phyloP scores from a whole-genome alignment of 2,329 filamentous ascomycete genomes.

The Aspergillus viridinutans region DNA sequence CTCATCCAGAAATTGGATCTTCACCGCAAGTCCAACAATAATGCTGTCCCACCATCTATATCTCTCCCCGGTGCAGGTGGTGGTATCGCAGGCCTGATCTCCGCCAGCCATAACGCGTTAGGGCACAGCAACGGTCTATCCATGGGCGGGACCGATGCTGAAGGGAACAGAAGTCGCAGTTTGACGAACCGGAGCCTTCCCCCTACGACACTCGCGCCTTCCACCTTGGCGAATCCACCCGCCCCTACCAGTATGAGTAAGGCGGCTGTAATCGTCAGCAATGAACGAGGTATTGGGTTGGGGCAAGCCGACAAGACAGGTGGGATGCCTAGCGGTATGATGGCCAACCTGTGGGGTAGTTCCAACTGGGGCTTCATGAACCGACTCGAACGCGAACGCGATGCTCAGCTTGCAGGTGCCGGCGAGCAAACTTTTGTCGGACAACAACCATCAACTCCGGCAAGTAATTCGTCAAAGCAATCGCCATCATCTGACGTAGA shows the following conservation, averaged over 20 bases:
- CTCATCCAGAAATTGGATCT: slow-evolving; percentile 93
- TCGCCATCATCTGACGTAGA: slow-evolving; percentile 18
- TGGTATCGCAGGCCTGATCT: slow-evolving; percentile 81
- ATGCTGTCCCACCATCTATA: slow-evolving; percentile 50
- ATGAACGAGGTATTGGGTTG: slow-evolving; percentile 65
- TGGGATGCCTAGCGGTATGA: slow-evolving; percentile 74
- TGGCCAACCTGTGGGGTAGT: slow-evolving; percentile 93
- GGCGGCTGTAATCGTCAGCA: slow-evolving; percentile 74
- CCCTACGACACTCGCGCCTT: slow-evolving; percentile 68
- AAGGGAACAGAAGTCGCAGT: slow-evolving; percentile 32
- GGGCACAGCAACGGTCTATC: slow-evolving; percentile 55
- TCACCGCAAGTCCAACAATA: slow-evolving; percentile 68
- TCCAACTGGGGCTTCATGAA: slow-evolving; percentile 73
- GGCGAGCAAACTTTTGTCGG: slow-evolving; percentile 15
- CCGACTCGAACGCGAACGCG: slow-evolving; percentile 54
- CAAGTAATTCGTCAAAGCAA: slow-evolving; percentile 24
- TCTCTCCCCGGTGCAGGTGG: slow-evolving; percentile 46
- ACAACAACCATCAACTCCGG: slow-evolving; percentile 17
- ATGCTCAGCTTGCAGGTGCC: slow-evolving; percentile 29
- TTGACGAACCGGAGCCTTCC: slow-evolving; percentile 43
- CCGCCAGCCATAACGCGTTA: slow-evolving; percentile 74
- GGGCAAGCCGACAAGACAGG: slow-evolving; percentile 60
- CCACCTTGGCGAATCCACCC: slow-evolving; percentile 77
- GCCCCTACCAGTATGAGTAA: slow-evolving; percentile 82
- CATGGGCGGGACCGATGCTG: slow-evolving; percentile 34